phyloP scores from a whole-genome alignment of 805 yeast species.

The Candida sakaeoensis region DNA sequence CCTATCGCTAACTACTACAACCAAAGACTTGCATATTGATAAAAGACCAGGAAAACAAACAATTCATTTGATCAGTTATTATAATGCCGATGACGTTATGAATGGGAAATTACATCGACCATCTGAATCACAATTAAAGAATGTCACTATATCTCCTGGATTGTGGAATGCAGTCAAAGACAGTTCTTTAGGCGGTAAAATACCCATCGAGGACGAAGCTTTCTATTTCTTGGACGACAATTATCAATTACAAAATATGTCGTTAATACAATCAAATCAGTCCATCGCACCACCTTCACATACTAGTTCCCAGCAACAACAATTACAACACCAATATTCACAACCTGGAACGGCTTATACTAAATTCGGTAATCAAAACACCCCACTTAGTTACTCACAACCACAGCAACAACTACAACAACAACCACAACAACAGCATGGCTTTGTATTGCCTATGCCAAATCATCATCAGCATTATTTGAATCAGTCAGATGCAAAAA shows the following conservation, averaged over 20 bases:
- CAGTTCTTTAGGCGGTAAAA: slow-evolving; percentile 56
- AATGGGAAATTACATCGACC: slow-evolving; percentile 57
- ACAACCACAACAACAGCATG: slow-evolving; percentile 9
- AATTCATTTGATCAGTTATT: slow-evolving; percentile 76
- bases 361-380: slow-evolving; percentile 2
- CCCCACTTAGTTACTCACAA: slow-evolving; percentile 3
- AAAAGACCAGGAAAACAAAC: slow-evolving; percentile 37
- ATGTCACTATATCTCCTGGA: slow-evolving; percentile 43
- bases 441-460: slow-evolving; percentile 12
- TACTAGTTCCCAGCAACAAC: slow-evolving; percentile 2
- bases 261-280: slow-evolving; percentile 19
- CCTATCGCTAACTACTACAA: slow-evolving; percentile 53
- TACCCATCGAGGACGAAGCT: slow-evolving; percentile 47
- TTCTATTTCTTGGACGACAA: slow-evolving; percentile 44
- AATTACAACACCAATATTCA: slow-evolving; percentile 4
- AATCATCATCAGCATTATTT: slow-evolving; percentile 9
- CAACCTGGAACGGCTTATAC: not conserved
- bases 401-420: slow-evolving; percentile 11
- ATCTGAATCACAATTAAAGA: slow-evolving; percentile 48
- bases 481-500: slow-evolving; percentile 10
- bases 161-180: slow-evolving; percentile 57
- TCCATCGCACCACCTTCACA: slow-evolving; percentile 1
- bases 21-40: slow-evolving; percentile 24
- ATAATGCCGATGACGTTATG: slow-evolving; percentile 69
- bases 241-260: slow-evolving; percentile 41